phyloP scores from a whole-genome alignment of 306 rosid species.

The Spatholobus suberectus region DNA sequence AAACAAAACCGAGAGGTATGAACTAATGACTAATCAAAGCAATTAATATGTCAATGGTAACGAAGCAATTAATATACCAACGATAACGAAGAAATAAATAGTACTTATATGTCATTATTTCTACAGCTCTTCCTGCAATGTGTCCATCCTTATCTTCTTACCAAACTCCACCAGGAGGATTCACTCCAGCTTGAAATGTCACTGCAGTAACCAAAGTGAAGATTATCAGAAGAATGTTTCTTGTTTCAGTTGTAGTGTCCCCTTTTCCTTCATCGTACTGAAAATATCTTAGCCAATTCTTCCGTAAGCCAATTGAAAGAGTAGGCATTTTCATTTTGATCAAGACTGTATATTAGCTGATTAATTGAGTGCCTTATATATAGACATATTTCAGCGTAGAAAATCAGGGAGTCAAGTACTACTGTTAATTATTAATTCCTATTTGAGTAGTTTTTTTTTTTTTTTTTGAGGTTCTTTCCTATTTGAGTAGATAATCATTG shows the following conservation, averaged over 20 bases:
- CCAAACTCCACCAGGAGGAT: conserved; percentile 62
- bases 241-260: conserved; percentile 18
- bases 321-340: not conserved
- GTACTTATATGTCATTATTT: too few species aligned
- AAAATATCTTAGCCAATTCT: conserved; percentile 28
- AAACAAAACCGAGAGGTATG: too few species aligned
- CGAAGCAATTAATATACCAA: too few species aligned
- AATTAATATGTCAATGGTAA: too few species aligned
- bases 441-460: too few species aligned
- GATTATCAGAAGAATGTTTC: conserved; percentile 40
- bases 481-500: not conserved
- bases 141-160: conserved; percentile 28
- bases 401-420: not conserved
- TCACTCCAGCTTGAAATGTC: conserved; percentile 54
- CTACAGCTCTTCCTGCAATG: conserved; percentile 32
- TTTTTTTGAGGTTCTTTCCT: too few species aligned
- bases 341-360: not conserved
- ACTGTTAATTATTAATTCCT: too few species aligned
- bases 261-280: conserved; percentile 20
- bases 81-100: too few species aligned
- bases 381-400: not conserved
- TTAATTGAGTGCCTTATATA: too few species aligned
- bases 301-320: not conserved
- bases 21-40: too few species aligned
- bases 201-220: conserved; percentile 48